Percentiles rank a stretch among this genome's conserved stretches.
Evolutionary conservation across 345 rosid species (phyloP).

Genomic region (Citrus medica): DNA sequence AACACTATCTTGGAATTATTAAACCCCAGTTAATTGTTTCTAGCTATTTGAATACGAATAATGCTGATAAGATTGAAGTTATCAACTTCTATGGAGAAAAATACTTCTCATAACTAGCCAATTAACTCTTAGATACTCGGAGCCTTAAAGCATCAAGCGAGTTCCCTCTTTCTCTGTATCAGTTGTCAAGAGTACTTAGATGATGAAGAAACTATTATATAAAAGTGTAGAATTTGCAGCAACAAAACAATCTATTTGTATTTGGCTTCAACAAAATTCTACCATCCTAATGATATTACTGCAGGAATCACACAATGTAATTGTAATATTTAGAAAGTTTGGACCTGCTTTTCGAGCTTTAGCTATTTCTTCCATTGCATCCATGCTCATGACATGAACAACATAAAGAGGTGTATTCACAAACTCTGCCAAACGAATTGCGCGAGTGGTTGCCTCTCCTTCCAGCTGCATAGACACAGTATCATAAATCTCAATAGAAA

Average conservation of each 20-base stretch:
- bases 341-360: slow-evolving; percentile 89
- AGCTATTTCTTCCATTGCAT: slow-evolving; percentile 98
- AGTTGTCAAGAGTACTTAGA: not conserved
- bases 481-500: not conserved
- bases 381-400: slow-evolving; percentile 98
- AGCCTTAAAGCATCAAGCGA: not conserved
- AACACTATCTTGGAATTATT: not conserved
- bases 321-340: not conserved
- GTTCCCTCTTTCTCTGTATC: not conserved
- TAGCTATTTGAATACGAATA: not conserved
- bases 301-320: not conserved
- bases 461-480: slow-evolving; percentile 56
- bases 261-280: not conserved
- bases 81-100: not conserved
- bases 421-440: slow-evolving; percentile 85
- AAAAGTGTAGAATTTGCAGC: not conserved
- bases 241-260: not conserved
- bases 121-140: not conserved
- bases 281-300: not conserved
- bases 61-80: not conserved
- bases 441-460: slow-evolving; percentile 96
- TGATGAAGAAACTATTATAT: not conserved
- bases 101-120: not conserved
- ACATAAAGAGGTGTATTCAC: slow-evolving; percentile 92
- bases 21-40: not conserved